phyloP scores from a whole-genome alignment of 495 filamentous ascomycete species.

The Aspergillus coremiiformis region DNA sequence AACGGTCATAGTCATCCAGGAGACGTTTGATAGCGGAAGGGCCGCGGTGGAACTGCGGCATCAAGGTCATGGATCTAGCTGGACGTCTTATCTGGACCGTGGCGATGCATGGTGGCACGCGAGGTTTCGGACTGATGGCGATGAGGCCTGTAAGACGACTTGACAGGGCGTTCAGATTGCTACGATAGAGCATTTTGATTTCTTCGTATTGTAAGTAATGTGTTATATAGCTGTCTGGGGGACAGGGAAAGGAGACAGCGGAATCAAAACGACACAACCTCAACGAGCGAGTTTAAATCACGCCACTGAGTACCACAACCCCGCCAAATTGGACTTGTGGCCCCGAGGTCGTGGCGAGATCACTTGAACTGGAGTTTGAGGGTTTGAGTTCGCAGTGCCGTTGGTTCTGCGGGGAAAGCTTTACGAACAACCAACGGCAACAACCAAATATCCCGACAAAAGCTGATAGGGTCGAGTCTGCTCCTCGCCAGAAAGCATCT shows the following conservation, averaged over 20 bases:
- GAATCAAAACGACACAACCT: no score
- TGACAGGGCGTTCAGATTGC: not conserved
- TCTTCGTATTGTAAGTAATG: no score
- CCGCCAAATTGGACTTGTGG: not conserved
- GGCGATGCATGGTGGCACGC: not conserved
- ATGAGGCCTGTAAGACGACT: not conserved
- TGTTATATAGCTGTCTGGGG: no score
- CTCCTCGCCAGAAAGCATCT: no score
- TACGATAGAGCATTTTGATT: not conserved
- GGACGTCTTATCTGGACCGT: not conserved
- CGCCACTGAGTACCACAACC: not conserved
- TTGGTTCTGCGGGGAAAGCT: not conserved
- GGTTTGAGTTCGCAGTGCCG: not conserved
- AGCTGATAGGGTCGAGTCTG: no score
- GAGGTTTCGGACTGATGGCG: not conserved
- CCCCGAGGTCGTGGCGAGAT: not conserved
- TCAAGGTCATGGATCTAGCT: not conserved
- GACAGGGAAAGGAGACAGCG: no score
- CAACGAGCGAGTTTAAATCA: no score
- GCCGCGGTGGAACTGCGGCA: conserved; percentile 7
- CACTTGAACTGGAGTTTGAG: not conserved
- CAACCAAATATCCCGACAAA: not conserved
- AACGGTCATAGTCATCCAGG: conserved; percentile 25
- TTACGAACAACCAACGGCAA: not conserved
- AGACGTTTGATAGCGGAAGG: conserved; percentile 25